Conservation (phyloP, 768 basidiomycete species). For the Rhodosporidiobolus sp. region DNA sequence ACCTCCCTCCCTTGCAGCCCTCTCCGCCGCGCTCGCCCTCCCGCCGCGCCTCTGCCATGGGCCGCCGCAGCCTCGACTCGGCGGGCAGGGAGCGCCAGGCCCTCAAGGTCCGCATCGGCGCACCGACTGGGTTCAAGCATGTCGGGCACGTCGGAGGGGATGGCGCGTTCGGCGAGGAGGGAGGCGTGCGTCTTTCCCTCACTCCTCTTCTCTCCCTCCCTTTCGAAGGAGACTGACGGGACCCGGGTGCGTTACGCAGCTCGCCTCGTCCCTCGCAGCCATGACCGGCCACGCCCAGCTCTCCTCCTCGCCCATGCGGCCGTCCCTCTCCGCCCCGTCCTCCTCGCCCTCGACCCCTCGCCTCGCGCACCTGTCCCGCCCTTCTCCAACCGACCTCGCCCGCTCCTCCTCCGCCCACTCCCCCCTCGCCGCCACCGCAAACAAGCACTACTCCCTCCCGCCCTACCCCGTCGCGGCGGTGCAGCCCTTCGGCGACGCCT, state of each 20-base stretch:
- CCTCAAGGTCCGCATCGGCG: not conserved
- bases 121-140: constrained; percentile 4
- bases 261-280: constrained; percentile 1
- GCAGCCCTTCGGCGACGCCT: not conserved
- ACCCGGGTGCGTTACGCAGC: not conserved
- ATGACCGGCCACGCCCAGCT: not conserved
- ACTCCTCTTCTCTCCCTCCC: not conserved
- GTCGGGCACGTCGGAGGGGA: constrained; percentile 4
- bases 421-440: not conserved
- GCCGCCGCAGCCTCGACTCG: not conserved
- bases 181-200: not conserved
- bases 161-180: not conserved
- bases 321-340: not conserved
- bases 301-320: not conserved
- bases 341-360: not conserved
- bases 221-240: too few relatives aligned
- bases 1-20: not conserved
- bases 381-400: not conserved
- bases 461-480: not conserved
- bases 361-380: not conserved
- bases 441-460: not conserved
- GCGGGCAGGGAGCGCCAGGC: not conserved
- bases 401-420: not conserved
- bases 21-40: not conserved
- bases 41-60: not conserved